These are phyloP conservation scores for Phaeosphaeria sp. DNA, from an alignment of 2,329 filamentous ascomycete species.

Conservation along the genomic window DNA sequence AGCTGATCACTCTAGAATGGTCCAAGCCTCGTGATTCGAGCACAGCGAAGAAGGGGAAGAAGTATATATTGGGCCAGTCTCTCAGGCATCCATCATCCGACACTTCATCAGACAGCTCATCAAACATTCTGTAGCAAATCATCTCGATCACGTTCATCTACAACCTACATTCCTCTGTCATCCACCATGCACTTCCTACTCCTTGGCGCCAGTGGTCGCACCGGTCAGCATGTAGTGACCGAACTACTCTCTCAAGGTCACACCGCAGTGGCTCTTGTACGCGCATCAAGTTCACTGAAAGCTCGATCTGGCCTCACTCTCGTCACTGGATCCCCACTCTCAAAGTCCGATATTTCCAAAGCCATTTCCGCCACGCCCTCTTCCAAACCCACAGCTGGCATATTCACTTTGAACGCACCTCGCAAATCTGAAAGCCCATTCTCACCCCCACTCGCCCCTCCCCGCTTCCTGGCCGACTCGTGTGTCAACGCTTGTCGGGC, in stretches of 20 bases:
- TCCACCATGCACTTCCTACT: conserved; percentile 11
- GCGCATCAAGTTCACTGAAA: conserved; percentile 6
- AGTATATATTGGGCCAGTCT: background rate
- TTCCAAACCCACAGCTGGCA: conserved; percentile 6
- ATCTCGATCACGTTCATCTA: background rate
- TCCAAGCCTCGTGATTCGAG: background rate
- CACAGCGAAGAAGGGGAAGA: background rate
- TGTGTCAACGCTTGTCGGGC: conserved; percentile 17
- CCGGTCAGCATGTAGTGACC: conserved; percentile 11
- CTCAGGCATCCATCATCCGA: too few relatives aligned
- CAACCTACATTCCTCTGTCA: background rate
- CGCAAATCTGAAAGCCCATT: conserved; percentile 13
- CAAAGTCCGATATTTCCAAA: conserved; percentile 8
- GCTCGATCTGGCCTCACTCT: conserved; percentile 12
- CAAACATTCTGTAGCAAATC: too few relatives aligned
- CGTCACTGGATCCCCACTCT: conserved; percentile 12
- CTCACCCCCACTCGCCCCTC: conserved; percentile 10
- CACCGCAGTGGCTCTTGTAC: conserved; percentile 12
- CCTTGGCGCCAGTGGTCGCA: conserved; percentile 11
- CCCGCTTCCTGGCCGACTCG: conserved; percentile 15
- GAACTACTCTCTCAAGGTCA: conserved; percentile 12
- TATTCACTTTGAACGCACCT: conserved; percentile 14
- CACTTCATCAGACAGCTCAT: too few relatives aligned
- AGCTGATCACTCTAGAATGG: background rate
- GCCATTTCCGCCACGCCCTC: conserved; percentile 7